A percentile compares a stretch with the other conserved stretches of the same genome.
phyloP scores from a whole-genome alignment of 192 early-diverging fungal genomes.

The Chytriomyces sp. region DNA sequence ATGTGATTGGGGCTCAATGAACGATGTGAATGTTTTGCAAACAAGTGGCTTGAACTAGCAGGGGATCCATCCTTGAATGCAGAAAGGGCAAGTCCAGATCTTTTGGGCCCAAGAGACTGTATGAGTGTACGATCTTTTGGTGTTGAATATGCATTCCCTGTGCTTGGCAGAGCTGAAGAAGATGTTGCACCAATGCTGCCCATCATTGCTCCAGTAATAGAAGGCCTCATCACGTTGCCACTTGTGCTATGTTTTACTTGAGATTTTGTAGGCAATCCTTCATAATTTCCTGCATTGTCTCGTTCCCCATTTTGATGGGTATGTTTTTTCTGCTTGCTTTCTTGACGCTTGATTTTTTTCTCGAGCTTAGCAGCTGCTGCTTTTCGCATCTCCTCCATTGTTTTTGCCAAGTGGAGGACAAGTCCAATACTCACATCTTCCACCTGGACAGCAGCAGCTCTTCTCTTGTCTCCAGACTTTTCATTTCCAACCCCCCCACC shows the following conservation, averaged over 20 bases:
- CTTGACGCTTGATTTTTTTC: background rate
- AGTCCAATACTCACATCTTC: constrained; percentile 5
- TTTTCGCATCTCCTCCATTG: background rate
- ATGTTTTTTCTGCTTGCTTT: background rate
- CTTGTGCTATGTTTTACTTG: background rate
- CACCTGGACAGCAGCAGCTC: background rate
- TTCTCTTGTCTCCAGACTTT: background rate
- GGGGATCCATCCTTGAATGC: background rate
- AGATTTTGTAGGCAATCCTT: no score
- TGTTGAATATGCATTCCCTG: no score
- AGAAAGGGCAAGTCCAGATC: background rate
- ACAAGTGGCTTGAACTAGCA: background rate
- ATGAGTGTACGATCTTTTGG: no score
- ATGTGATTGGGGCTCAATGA: background rate
- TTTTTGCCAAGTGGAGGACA: background rate
- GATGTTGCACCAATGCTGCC: no score
- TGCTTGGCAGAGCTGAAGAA: no score
- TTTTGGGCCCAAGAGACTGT: background rate
- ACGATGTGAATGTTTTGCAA: background rate
- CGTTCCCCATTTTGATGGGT: no score
- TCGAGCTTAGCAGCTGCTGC: background rate
- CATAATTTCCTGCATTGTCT: no score
- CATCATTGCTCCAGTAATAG: no score
- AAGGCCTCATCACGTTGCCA: no score
- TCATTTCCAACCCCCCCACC: background rate